phyloP scores from a whole-genome alignment of 1,284 basidiomycete genomes.

The Stygiomarasmius scandens region DNA sequence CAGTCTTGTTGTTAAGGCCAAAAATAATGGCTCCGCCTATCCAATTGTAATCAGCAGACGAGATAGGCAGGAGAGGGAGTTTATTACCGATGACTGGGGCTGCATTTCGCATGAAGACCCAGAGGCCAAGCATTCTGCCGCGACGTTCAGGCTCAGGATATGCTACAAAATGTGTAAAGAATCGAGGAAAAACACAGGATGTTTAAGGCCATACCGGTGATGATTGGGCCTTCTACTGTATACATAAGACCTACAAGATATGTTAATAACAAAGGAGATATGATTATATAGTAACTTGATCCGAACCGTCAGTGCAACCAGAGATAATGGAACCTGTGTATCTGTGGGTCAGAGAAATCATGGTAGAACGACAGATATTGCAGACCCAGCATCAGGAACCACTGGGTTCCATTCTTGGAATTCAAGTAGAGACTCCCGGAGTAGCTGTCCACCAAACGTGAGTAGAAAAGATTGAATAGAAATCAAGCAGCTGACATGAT shows the following conservation, averaged over 20 bases:
- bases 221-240: constrained; percentile 35
- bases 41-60: too few relatives aligned
- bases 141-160: constrained; percentile 35
- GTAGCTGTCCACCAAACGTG: constrained; percentile 22
- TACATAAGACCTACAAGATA: constrained; percentile 38
- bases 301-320: constrained; percentile 33
- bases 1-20: constrained; percentile 29
- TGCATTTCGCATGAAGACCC: constrained; percentile 37
- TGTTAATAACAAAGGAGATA: too few relatives aligned
- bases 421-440: constrained; percentile 36
- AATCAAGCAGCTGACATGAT: constrained; percentile 26
- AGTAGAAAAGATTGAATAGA: not conserved
- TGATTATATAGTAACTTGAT: too few relatives aligned
- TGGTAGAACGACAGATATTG: not conserved
- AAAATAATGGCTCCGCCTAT: constrained; percentile 34
- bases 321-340: constrained; percentile 33
- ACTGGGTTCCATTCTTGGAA: constrained; percentile 37
- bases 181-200: not conserved
- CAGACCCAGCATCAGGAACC: constrained; percentile 36
- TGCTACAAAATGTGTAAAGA: constrained; percentile 17
- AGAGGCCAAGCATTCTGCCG: constrained; percentile 35
- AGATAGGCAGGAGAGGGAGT: too few relatives aligned
- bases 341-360: constrained; percentile 10
- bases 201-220: constrained; percentile 26
- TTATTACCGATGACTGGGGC: constrained; percentile 32